These are phyloP conservation scores for Suillus decipiens DNA, from an alignment of 768 basidiomycete species.

Conservation along the genomic window DNA sequence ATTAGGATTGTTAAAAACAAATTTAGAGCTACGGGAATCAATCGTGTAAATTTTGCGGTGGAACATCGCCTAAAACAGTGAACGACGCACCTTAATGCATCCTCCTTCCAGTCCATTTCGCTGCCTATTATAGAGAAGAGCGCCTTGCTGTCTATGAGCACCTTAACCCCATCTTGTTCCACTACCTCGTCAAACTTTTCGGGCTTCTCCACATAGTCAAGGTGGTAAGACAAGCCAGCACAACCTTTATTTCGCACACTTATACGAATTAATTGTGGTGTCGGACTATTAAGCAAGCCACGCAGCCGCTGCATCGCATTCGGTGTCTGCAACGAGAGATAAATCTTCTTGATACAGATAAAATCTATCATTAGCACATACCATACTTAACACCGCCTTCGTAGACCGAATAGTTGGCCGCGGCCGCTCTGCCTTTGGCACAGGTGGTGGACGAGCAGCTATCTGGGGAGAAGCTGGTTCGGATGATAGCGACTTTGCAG, in stretches of 20 bases:
- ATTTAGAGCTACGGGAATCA: constrained; percentile 59
- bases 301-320: constrained; percentile 72
- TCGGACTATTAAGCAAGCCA: constrained; percentile 75
- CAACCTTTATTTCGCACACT: constrained; percentile 98
- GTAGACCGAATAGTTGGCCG: constrained; percentile 67
- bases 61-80: neutral
- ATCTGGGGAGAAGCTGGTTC: constrained; percentile 72
- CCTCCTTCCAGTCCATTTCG: constrained; percentile 99
- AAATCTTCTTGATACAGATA: constrained; percentile 1
- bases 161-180: constrained; percentile 90
- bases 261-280: constrained; percentile 90
- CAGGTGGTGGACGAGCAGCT: constrained; percentile 70
- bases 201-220: constrained; percentile 92
- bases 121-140: constrained; percentile 98
- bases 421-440: constrained; percentile 62
- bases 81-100: constrained; percentile 72
- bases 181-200: constrained; percentile 96
- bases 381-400: constrained; percentile 79
- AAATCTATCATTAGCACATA: constrained; percentile 35
- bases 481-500: constrained; percentile 46
- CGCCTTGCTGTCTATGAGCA: constrained; percentile 95
- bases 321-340: constrained; percentile 59
- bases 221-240: constrained; percentile 80
- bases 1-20: constrained; percentile 88
- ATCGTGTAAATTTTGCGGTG: constrained; percentile 10